Evolutionary conservation across 352 stramenopile genomes (phyloP), one percentile per base, ranked within the genome.

Genomic region (Blastocystis sp.): DNA sequence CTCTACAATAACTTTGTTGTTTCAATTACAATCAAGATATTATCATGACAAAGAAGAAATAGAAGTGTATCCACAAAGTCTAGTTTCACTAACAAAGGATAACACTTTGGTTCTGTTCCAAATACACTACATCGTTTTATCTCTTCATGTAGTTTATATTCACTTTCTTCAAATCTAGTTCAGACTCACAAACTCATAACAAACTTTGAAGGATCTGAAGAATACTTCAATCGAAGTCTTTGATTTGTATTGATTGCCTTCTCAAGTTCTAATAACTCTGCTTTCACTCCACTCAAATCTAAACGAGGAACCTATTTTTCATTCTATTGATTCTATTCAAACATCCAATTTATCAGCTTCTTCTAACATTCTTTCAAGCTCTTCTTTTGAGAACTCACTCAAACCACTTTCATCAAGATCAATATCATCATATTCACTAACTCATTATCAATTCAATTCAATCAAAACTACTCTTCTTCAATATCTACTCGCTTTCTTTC

Each of bases 151-250:
- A 80, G 69, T 21, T 43, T 49, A 24, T 80, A 80, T 80, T 80
- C 69, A 42, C 69, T 80, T 5, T 80, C 69, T 37, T 80, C 69
- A 59, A 80, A 80, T 59, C 69, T 80, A 61, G 19, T 61, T 63
- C 12, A 24, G 27, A 63, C 29, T 63, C 19, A 58, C 43, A 21
- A 2, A 80, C 58, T n/a, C 0, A 32, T 21, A 66, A 16, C 21
- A 12, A 7, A 80, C 69, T 80, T 58, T 19, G 52, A 63, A 29
- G 69, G 69, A 63, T 80, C 69, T 24, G 69, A 58, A 35, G 69
- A 49, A 39, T 80, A 80, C 21, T 80, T 80, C 69, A 80, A 24
- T 37, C 69, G 37, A 49, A 80, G 46, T 49, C 42, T 80, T n/a
- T 80, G 69, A 37, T 80, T 80, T 37, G n/a, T 37, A 49, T 80